Evolutionary conservation across 2,329 filamentous ascomycete genomes (phyloP), one percentile per base, ranked within the genome.

Genomic region (Chaetomium globosum): DNA sequence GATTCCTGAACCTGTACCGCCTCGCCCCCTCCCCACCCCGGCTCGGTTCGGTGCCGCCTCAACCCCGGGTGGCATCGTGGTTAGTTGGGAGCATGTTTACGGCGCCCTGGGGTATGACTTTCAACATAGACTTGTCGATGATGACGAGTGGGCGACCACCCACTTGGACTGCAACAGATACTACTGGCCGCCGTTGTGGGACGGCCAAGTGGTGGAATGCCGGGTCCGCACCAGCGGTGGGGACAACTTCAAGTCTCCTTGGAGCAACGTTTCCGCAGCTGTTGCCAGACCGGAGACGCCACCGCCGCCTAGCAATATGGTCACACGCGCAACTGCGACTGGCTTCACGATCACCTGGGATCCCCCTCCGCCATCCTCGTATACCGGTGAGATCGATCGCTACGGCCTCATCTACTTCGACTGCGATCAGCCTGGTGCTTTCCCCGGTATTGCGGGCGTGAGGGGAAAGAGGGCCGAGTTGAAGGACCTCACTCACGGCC

Each of bases 91-190:
- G 1, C 3, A 56, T 9, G 67, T 73, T 2, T 73, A 71, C 53
- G 71, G 73, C n/a, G 72, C 73, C 0, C 67, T 65, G 3, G 70
- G 68, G 3, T 75, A 68, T 49, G 68, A 71, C 10, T 7, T 71
- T 1, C 62, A 66, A 10, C 57, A 48, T 21, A 65, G 67, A 8
- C 13, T 60, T 4, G 53, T 23, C 16, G 59, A 55, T 5, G 43
- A 53, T 4, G 0, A 21, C 36, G 23, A 33, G 33, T 66, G 56
- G 64, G 3, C 23, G 7, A 3, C 23, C 19, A 21, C 33, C 8
- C 61, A 64, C 46, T 23, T 61, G 0, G 10, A 43, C 8, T 33
- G 36, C 43, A 64, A 63, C 55, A 57, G 63, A 0, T 64, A 66
- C 46, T 64, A 71, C 63, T 59, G 62, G 33, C 53, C 19, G 13